A percentile compares a stretch with the other conserved stretches of the same genome.
phyloP scores from a whole-genome alignment of 2,329 filamentous ascomycete genomes.

The Trichoderma atroviride region DNA sequence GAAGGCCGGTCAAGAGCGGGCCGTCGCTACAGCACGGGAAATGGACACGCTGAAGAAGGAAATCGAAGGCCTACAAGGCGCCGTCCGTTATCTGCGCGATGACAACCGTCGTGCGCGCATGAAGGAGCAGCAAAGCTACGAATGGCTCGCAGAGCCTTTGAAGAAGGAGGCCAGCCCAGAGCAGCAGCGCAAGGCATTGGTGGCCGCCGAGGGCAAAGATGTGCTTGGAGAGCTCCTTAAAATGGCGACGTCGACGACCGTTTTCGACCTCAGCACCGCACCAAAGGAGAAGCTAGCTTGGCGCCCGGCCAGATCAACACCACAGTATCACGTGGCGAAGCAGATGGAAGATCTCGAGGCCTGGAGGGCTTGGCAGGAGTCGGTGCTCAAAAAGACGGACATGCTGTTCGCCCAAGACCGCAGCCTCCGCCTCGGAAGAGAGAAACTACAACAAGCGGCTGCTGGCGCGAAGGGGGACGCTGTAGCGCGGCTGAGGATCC shows the following conservation, averaged over 20 bases:
- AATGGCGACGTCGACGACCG: constrained; percentile 57
- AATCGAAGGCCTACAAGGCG: constrained; percentile 64
- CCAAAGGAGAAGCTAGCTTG: constrained; percentile 65
- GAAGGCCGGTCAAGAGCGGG: constrained; percentile 65
- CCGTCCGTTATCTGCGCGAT: constrained; percentile 68
- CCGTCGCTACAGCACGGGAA: constrained; percentile 71
- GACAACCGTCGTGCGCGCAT: constrained; percentile 66
- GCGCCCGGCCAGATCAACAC: constrained; percentile 65
- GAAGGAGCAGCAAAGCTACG: constrained; percentile 56
- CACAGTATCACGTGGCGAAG: constrained; percentile 67
- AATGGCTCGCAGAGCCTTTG: constrained; percentile 66
- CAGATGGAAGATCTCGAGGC: constrained; percentile 66
- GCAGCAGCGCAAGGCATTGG: constrained; percentile 53
- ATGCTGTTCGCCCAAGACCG: constrained; percentile 38
- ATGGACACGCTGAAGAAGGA: constrained; percentile 73
- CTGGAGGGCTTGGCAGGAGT: constrained; percentile 61
- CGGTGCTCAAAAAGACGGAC: constrained; percentile 57
- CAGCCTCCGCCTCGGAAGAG: constrained; percentile 33
- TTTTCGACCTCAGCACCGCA: constrained; percentile 62
- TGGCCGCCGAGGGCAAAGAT: constrained; percentile 64
- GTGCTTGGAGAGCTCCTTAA: constrained; percentile 66
- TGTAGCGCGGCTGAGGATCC: constrained; percentile 55
- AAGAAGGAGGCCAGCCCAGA: constrained; percentile 47
- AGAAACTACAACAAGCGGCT: constrained; percentile 30
- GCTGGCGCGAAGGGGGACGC: constrained; percentile 37